These are phyloP conservation scores for Kregervanrija fluxuum DNA, from an alignment of 805 yeast genomes.

Conservation along the genomic window DNA sequence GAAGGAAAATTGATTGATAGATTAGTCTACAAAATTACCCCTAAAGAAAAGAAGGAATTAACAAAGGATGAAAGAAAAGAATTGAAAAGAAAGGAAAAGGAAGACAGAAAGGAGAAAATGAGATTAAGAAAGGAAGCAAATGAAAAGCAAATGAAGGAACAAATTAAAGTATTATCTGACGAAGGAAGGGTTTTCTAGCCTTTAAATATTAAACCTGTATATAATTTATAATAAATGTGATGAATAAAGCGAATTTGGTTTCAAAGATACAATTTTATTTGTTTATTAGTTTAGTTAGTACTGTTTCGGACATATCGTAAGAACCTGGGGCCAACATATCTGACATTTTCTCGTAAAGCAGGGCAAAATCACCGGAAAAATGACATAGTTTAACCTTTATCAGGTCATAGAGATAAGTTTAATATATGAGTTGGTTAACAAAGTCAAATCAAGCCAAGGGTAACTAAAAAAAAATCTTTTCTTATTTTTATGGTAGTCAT, in stretches of 20 bases:
- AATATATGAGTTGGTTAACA: background rate
- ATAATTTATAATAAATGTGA: too few species aligned
- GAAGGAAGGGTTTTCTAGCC: too few species aligned
- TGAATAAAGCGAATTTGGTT: too few species aligned
- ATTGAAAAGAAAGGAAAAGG: constrained; percentile 6
- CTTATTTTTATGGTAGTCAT: background rate
- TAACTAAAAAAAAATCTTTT: background rate
- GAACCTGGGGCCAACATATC: too few species aligned
- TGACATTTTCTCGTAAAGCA: too few species aligned
- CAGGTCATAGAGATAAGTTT: constrained; percentile 6
- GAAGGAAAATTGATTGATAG: constrained; percentile 21
- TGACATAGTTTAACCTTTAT: too few species aligned
- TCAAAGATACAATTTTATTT: too few species aligned
- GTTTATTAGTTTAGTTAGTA: too few species aligned
- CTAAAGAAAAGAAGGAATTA: constrained; percentile 17
- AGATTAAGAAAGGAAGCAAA: too few species aligned
- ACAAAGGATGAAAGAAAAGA: constrained; percentile 13
- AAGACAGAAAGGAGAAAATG: constrained; percentile 5
- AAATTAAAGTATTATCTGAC: constrained; percentile 9
- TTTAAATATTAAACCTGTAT: too few species aligned
- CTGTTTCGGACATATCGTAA: too few species aligned
- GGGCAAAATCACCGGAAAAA: too few species aligned
- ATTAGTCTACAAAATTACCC: constrained; percentile 3
- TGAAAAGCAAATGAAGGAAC: constrained; percentile 20
- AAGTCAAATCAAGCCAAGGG: background rate